Evolutionary conservation across 306 rosid genomes (phyloP).

Genomic region (Trifolium subterraneum): DNA sequence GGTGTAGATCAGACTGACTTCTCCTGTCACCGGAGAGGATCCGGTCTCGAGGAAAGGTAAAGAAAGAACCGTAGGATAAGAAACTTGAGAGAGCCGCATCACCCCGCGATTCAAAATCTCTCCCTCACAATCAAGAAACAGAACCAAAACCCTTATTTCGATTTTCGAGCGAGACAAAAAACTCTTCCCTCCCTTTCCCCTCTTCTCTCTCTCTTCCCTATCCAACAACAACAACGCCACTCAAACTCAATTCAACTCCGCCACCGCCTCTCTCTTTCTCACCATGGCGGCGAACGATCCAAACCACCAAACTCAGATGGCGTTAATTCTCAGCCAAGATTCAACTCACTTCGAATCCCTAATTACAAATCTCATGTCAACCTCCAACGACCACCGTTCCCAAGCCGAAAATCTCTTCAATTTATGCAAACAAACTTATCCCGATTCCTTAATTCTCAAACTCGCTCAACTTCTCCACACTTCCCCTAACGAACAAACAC

Average conservation of each 20-base stretch:
- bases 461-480: slow-evolving; percentile 59
- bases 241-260: background rate
- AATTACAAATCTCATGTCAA: slow-evolving; percentile 59
- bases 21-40: too few species aligned
- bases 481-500: slow-evolving; percentile 52
- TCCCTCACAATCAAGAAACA: background rate
- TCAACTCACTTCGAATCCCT: slow-evolving; percentile 61
- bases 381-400: slow-evolving; percentile 61
- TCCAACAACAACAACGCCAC: background rate
- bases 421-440: slow-evolving; percentile 61
- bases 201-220: background rate
- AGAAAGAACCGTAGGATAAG: slow-evolving; percentile 15
- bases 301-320: slow-evolving; percentile 53
- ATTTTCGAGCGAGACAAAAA: background rate
- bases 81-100: background rate
- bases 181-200: background rate
- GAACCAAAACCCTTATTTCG: slow-evolving; percentile 16
- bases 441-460: slow-evolving; percentile 53
- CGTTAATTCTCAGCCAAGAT: slow-evolving; percentile 57
- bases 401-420: slow-evolving; percentile 71
- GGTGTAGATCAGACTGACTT: too few species aligned
- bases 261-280: too few species aligned
- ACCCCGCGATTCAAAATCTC: slow-evolving; percentile 14
- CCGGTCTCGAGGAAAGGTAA: background rate
- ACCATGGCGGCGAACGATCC: slow-evolving; percentile 54